Percentiles rank a stretch among this genome's conserved stretches.
Evolutionary conservation across 129 eudicot species (phyloP).

Genomic region (Helianthus tuberosus): DNA sequence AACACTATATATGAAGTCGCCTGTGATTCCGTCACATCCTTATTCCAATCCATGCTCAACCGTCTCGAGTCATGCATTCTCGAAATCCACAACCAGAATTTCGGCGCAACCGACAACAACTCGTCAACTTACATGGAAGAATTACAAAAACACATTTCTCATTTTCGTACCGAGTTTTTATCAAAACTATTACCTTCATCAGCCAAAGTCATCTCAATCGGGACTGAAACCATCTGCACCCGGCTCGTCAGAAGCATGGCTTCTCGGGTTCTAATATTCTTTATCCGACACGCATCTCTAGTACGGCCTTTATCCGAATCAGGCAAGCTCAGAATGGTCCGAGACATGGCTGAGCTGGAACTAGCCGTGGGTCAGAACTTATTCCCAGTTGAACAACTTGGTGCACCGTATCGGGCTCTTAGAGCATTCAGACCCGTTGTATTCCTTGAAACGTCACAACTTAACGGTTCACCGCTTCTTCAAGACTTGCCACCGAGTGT

Average conservation of each 20-base stretch:
- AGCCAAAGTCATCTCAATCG: constrained; percentile 42
- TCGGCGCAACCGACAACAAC: constrained; percentile 77
- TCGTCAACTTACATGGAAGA: constrained; percentile 97
- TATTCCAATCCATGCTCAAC: constrained; percentile 89
- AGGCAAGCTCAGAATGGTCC: constrained; percentile 89
- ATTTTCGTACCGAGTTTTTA: constrained; percentile 72
- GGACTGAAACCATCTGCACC: constrained; percentile 73
- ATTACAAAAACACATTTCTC: constrained; percentile 71
- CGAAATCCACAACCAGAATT: constrained; percentile 84
- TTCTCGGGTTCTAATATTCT: constrained; percentile 76
- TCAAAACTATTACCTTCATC: constrained; percentile 76
- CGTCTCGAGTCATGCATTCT: constrained; percentile 85
- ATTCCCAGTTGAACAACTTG: constrained; percentile 93
- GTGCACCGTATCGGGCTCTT: constrained; percentile 95
- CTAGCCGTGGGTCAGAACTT: constrained; percentile 86
- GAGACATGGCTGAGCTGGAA: constrained; percentile 96
- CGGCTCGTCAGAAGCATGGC: constrained; percentile 89
- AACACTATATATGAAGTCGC: constrained; percentile 81
- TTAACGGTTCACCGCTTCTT: constrained; percentile 70
- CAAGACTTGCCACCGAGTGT: constrained; percentile 86
- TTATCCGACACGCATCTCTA: constrained; percentile 79
- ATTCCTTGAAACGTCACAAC: constrained; percentile 80
- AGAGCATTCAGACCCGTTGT: constrained; percentile 86
- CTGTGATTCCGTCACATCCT: constrained; percentile 74
- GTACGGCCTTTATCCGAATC: constrained; percentile 92